Evolutionary conservation across 148 eudicot genomes (phyloP), one percentile per base, ranked within the genome.

Genomic region (Vaccinium vitisidaea): DNA sequence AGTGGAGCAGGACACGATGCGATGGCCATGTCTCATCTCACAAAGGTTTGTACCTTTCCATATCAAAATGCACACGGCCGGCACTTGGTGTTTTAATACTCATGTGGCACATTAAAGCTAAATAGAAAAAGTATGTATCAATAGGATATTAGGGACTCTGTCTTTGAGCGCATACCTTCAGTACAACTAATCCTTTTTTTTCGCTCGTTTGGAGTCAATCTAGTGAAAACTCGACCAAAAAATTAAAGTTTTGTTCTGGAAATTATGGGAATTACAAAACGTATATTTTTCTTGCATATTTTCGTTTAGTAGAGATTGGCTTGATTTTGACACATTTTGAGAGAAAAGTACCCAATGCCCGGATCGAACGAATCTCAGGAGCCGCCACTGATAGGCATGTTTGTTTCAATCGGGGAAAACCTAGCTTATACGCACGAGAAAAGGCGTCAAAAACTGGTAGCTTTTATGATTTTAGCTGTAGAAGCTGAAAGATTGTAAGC

Each of bases 1-100:
- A 97, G 99, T 85, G 99, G 98, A 82, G 99, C 99, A 19, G 99
- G 99, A 77, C 99, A 97, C 77, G 99, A 97, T 84, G 98, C 99
- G 73, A 97, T 97, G 99, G 99, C 99, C 81, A 92, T 97, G 99
- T 88, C 99, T 85, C 98, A 93, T 93, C 88, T 97, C 59, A 95
- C 98, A 0, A 95, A 93, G 96, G 99, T 93, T 53, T 19, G 84
- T 77, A 83, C 54, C 80, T 79, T 82, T 83, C 52, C 43, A 32
- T 12, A 63, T 77, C 32, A 21, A 23, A 50, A n/a, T 9, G 15
- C 36, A 6, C 0, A 25, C 15, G 15, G 36, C 36, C 0, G 6
- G 73, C 16, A 43, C 16, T 10, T 27, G 13, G 69, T n/a, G 23
- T n/a, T 59, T 25, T n/a, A n/a, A n/a, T 21, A 61, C 69, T 63